Conservation (phyloP, 208 protist species). For the Crithidia sp. region DNA sequence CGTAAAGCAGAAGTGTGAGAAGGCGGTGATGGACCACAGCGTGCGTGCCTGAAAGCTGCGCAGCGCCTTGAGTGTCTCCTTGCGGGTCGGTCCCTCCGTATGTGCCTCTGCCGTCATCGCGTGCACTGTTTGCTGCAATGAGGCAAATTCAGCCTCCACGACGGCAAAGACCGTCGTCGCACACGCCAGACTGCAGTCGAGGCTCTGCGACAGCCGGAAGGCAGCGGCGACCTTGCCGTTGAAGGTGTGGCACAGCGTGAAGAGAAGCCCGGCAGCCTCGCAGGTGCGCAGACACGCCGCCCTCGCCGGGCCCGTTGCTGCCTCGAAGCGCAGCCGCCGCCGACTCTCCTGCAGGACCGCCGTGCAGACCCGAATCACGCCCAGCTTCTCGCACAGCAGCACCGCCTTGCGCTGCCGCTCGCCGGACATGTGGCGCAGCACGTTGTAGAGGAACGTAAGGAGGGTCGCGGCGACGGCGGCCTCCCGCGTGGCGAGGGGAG, state of each 20-base stretch:
- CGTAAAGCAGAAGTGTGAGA: slow-evolving; percentile 35
- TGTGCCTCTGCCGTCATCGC: not conserved
- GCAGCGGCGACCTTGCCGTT: slow-evolving; percentile 38
- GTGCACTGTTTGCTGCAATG: slow-evolving; percentile 16
- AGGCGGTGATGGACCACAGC: slow-evolving; percentile 40
- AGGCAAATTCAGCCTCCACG: slow-evolving; percentile 28
- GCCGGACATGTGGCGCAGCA: slow-evolving; percentile 46
- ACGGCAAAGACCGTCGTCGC: slow-evolving; percentile 20
- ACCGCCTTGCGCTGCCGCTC: slow-evolving; percentile 47
- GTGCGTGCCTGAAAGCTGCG: slow-evolving; percentile 25
- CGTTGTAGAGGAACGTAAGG: slow-evolving; percentile 75
- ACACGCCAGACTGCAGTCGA: slow-evolving; percentile 28
- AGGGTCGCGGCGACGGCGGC: slow-evolving; percentile 41
- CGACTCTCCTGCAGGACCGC: slow-evolving; percentile 42
- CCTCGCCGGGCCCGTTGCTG: not conserved
- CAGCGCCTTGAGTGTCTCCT: slow-evolving; percentile 30
- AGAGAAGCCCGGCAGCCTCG: slow-evolving; percentile 51
- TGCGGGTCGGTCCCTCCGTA: not conserved
- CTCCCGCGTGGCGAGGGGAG: slow-evolving; percentile 43
- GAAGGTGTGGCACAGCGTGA: slow-evolving; percentile 39
- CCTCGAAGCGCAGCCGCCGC: slow-evolving; percentile 16
- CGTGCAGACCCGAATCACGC: slow-evolving; percentile 47
- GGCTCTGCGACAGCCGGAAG: slow-evolving; percentile 49
- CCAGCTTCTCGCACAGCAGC: slow-evolving; percentile 54
- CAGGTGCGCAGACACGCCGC: slow-evolving; percentile 31